These are phyloP conservation scores for Globisporangium ultimum DNA, from an alignment of 352 stramenopile species.

Conservation along the genomic window DNA sequence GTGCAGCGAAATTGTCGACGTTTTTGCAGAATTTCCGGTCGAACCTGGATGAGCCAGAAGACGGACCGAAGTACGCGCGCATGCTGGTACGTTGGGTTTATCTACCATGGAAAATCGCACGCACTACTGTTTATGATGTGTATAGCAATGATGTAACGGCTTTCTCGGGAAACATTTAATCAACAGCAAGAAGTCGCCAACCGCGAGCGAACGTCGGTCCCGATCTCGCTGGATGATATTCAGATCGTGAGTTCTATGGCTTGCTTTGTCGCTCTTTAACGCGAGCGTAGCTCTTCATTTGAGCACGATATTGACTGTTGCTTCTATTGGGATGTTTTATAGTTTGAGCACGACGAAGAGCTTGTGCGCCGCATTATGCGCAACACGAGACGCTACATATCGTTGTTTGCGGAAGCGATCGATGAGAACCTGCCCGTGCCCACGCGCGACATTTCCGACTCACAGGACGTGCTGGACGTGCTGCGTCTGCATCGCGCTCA, in stretches of 20 bases:
- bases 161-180: no score
- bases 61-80: constrained; percentile 71
- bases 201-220: constrained; percentile 73
- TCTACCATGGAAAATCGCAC: no score
- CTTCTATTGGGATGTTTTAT: not conserved
- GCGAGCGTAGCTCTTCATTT: not conserved
- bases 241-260: constrained; percentile 52
- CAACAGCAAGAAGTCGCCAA: constrained; percentile 87
- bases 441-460: constrained; percentile 75
- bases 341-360: constrained; percentile 79
- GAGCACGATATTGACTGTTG: no score
- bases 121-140: no score
- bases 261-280: not conserved
- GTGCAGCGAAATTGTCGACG: constrained; percentile 65
- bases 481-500: constrained; percentile 73
- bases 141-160: no score
- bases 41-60: constrained; percentile 60
- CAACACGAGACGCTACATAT: constrained; percentile 88
- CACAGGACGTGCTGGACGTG: constrained; percentile 84
- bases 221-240: constrained; percentile 77
- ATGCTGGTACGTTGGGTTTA: constrained; percentile 70
- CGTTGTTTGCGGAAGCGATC: constrained; percentile 86
- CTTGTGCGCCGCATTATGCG: constrained; percentile 83
- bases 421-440: constrained; percentile 84
- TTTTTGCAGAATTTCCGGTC: constrained; percentile 76